Percentiles rank a stretch among this genome's conserved stretches.
These are phyloP conservation scores for Aspergillus sp. DNA, from an alignment of 2,329 filamentous ascomycete genomes.

Conservation along the genomic window DNA sequence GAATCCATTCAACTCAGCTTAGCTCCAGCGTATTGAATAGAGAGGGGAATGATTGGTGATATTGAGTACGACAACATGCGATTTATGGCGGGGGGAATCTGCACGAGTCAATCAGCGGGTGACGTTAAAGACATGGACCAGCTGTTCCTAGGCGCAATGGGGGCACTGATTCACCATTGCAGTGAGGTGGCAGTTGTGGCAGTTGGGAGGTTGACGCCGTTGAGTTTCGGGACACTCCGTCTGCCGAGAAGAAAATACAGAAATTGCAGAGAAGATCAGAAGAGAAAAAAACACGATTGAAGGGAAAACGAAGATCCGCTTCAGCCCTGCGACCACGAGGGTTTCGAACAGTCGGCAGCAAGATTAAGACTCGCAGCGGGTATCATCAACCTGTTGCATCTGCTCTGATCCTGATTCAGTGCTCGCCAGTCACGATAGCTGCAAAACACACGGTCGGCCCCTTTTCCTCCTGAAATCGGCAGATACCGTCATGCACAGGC, in stretches of 20 bases:
- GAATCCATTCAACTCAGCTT: not conserved
- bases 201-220: not conserved
- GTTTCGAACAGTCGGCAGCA: not conserved
- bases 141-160: not conserved
- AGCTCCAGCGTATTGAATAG: not conserved
- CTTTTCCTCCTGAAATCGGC: not conserved
- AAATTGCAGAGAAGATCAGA: not conserved
- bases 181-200: not conserved
- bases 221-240: slow-evolving; percentile 3
- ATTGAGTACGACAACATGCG: not conserved
- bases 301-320: slow-evolving; percentile 9
- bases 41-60: not conserved
- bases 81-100: not conserved
- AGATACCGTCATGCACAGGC: slow-evolving; percentile 6
- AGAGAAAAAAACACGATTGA: not conserved
- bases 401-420: no score
- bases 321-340: slow-evolving; percentile 9
- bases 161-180: not conserved
- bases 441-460: not conserved
- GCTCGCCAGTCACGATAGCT: no score
- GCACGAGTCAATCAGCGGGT: slow-evolving; percentile 1
- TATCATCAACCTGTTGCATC: no score
- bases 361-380: not conserved
- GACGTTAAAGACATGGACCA: not conserved
- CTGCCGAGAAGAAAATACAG: not conserved